phyloP scores from a whole-genome alignment of 1,284 basidiomycete species.

The Ustilago xerochloae region DNA sequence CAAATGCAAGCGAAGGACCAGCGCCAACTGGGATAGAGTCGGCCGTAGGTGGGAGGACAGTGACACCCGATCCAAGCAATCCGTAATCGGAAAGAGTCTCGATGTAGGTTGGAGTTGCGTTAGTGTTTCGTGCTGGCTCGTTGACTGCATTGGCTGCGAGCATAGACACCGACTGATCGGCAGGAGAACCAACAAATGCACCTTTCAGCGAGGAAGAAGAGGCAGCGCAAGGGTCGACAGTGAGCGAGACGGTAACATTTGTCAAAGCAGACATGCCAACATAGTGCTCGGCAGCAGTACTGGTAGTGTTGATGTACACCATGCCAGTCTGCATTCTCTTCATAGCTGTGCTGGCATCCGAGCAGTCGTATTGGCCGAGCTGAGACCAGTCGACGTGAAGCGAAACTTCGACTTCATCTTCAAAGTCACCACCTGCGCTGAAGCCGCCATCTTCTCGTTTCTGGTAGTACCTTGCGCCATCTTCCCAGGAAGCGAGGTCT shows the following conservation, averaged over 20 bases:
- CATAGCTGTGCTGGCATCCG: not conserved
- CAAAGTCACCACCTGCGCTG: conserved; percentile 21
- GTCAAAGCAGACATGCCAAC: conserved; percentile 21
- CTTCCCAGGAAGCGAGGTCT: not conserved
- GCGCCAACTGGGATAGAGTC: conserved; percentile 14
- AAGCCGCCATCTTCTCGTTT: conserved; percentile 13
- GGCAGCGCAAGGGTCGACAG: conserved; percentile 72
- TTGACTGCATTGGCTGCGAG: conserved; percentile 15
- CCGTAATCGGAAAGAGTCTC: conserved; percentile 70
- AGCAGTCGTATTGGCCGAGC: conserved; percentile 1
- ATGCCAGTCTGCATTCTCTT: conserved; percentile 11
- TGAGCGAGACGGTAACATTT: conserved; percentile 29
- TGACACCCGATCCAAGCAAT: conserved; percentile 27
- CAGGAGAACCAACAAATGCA: conserved; percentile 53
- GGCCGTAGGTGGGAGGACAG: conserved; percentile 29
- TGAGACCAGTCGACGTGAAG: conserved; percentile 21
- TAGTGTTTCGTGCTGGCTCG: conserved; percentile 65
- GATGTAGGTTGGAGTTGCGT: conserved; percentile 74
- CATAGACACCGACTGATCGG: conserved; percentile 25
- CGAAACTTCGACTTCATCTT: conserved; percentile 25
- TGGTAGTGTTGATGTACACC: conserved; percentile 33
- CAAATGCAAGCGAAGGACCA: conserved; percentile 26
- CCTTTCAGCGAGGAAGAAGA: conserved; percentile 73
- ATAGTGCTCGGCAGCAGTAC: conserved; percentile 5
- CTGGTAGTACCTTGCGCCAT: not conserved